Base-by-base conservation (phyloP, 2,329 filamentous ascomycete genomes). In the Cytospora leucostoma region DNA sequence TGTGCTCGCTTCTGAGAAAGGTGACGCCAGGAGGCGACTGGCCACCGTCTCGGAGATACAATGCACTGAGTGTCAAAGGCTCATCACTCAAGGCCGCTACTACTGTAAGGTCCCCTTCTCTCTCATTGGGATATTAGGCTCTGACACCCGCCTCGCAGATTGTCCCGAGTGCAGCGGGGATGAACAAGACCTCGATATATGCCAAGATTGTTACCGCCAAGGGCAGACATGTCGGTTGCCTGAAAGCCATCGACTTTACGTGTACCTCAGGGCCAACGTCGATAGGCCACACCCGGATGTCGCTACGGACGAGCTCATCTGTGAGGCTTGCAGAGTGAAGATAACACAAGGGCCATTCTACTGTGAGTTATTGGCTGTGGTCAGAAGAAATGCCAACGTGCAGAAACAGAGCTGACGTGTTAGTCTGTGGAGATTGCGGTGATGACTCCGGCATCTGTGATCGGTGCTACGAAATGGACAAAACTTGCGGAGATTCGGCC, bases 381-480 rank as follows among this genome's bases (percentile, higher is more conserved):
- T 21, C 11, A 17, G 34, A n/a, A 12, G 1, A 21, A 11, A 13
- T 35, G 37, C 7, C 7, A n/a, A 15, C n/a, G 7, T 35, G 5
- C 8, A 5, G n/a, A 19, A 15, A 52, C 38, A 7, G 13, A n/a
- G 17, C 59, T 63, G 35, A 63, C 50, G n/a, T 21, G n/a, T 2
- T 21, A 65, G 63, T 55, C 55, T 65, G 63, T n/a, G 52, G 49
- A 38, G 40, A 61, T 17, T 62, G 61, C 35, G 49, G 47, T n/a
- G 59, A 65, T 8, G 37, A 65, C 8, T 53, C 38, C 8, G 55
- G 56, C 12, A 59, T 65, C 19, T 65, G 63, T 27, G 63, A 65
- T 37, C 63, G 59, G 4, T 65, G 63, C 7, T 65, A 63, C 19
- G 63, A 59, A 11, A 59, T 65, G 59, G 63, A 65, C 15, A 59